Base-by-base conservation (phyloP, 2,329 filamentous ascomycete genomes). In the Microcyclosporella mali region DNA sequence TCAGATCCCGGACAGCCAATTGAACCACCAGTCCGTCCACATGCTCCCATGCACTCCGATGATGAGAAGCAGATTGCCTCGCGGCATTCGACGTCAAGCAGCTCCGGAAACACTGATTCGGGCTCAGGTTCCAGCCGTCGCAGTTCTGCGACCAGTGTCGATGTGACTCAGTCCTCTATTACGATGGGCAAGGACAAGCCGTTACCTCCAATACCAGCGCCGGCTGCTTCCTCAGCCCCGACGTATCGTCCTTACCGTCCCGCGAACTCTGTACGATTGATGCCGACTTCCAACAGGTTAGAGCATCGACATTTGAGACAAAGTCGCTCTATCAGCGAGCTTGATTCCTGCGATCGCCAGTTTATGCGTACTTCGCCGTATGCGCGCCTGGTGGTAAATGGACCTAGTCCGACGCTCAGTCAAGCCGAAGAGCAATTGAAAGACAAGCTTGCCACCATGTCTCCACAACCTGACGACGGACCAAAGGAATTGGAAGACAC, bases 351-450 rank as follows among this genome's bases (percentile, higher is more conserved):
- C 34, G 54, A 57, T 37, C 40, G 47, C 16, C 45, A 50, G 6
- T 56, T 58, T 39, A 51, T 47, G 33, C 50, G 43, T 15, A 46
- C 46, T n/a, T 38, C 47, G 16, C 46, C 43, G 31, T 35, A 44
- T 17, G 17, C 29, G 2, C 40, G 14, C 36, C 19, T 21, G 6
- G 12, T 10, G n/a, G 14, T 25, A 18, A 11, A 18, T 28, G 18
- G 12, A 35, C 34, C 33, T 12, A 73, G 67, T 43, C 70, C 70
- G n/a, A 71, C 70, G 1, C 56, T 71, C 36, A 72, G 69, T 46
- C 65, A 73, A 53, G 69, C 69, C 8, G 69, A 68, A 49, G 52
- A 61, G 10, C 68, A 69, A 19, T 47, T 65, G 28, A 50, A 59
- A 17, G 40, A 45, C 16, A 51, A 60, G 31, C 52, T 61, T 6